Conservation (phyloP, 495 filamentous ascomycete genomes). For the Neurospora africana region DNA sequence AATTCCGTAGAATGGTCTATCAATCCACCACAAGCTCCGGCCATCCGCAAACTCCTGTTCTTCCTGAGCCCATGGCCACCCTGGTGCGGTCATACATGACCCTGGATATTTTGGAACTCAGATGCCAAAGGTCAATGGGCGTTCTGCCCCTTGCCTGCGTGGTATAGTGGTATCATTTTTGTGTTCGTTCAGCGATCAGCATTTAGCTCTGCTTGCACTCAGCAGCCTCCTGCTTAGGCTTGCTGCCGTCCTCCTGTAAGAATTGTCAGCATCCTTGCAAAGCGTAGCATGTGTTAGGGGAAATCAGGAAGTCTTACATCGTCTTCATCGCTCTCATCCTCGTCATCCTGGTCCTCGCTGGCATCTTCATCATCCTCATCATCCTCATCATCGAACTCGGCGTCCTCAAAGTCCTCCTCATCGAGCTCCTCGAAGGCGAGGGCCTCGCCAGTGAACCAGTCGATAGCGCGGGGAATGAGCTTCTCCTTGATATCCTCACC, state of each 20-base stretch:
- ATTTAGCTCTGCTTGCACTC: conserved; percentile 99
- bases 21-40: conserved; percentile 7
- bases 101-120: conserved; percentile 5
- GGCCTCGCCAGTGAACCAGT: conserved; percentile 99
- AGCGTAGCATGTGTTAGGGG: not conserved
- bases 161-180: not conserved
- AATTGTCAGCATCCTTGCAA: conserved; percentile 2
- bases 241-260: conserved; percentile 75
- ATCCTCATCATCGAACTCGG: conserved; percentile 84
- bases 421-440: conserved; percentile 93
- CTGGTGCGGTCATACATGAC: conserved; percentile 7
- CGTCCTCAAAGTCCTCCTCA: conserved; percentile 76
- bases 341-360: conserved; percentile 75
- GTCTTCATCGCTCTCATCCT: conserved; percentile 77
- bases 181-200: not conserved
- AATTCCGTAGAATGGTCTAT: conserved; percentile 13
- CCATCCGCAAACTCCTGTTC: conserved; percentile 1
- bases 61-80: conserved; percentile 3
- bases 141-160: not conserved
- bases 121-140: conserved; percentile 1
- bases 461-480: conserved; percentile 94
- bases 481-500: conserved; percentile 99
- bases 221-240: conserved; percentile 97
- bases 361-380: conserved; percentile 75
- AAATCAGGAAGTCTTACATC: conserved; percentile 52